phyloP scores from a whole-genome alignment of 352 stramenopile genomes.

The Pythium sukuiense region DNA sequence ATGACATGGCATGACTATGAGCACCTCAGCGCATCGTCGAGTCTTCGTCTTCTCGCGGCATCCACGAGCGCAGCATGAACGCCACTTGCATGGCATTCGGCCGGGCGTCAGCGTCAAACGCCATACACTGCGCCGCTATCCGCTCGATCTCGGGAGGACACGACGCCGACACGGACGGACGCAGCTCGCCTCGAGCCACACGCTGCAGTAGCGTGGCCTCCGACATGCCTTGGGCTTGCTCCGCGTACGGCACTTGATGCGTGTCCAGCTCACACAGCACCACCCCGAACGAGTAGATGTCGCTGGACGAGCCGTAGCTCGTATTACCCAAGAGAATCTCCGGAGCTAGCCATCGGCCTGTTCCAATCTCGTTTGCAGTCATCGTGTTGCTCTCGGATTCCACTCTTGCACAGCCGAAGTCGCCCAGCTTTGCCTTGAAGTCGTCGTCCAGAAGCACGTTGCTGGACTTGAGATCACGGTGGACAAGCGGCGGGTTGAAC shows the following conservation, averaged over 20 bases:
- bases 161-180: background rate
- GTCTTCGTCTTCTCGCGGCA: background rate
- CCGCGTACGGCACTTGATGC: background rate
- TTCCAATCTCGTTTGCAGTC: background rate
- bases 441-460: background rate
- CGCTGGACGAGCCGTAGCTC: background rate
- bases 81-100: background rate
- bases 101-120: background rate
- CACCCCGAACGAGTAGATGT: constrained; percentile 2
- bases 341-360: background rate
- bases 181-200: background rate
- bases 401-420: background rate
- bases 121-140: background rate
- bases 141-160: background rate
- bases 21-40: background rate
- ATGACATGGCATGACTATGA: too few relatives aligned
- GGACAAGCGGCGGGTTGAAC: background rate
- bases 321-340: background rate
- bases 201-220: background rate
- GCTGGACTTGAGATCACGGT: background rate
- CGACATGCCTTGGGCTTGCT: background rate
- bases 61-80: background rate
- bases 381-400: background rate
- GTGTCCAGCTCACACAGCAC: background rate
- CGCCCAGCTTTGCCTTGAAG: background rate